Evolutionary conservation across 345 rosid species (phyloP).

Genomic region (Citrus trifoliata): DNA sequence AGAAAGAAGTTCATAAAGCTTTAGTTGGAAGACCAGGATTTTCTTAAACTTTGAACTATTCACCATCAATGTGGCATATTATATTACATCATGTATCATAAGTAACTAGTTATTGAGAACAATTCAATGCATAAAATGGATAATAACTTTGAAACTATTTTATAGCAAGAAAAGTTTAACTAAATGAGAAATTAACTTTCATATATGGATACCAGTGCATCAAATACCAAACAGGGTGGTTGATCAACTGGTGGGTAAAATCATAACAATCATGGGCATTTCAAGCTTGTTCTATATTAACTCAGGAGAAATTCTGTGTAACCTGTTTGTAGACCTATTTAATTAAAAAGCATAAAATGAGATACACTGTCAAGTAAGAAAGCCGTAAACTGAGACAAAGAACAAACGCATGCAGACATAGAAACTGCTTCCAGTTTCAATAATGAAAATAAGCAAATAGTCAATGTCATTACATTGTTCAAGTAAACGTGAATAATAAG

Average conservation of each 20-base stretch:
- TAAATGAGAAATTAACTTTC: neutral
- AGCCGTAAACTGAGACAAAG: neutral
- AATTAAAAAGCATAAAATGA: neutral
- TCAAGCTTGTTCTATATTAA: neutral
- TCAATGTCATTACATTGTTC: neutral
- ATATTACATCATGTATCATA: neutral
- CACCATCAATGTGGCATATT: neutral
- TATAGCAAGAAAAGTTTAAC: neutral
- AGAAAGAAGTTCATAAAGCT: neutral
- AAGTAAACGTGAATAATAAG: slow-evolving; percentile 2
- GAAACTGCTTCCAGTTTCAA: neutral
- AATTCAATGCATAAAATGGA: neutral
- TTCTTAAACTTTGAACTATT: neutral
- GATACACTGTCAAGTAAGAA: neutral
- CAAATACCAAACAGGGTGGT: neutral
- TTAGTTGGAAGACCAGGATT: neutral
- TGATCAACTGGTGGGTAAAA: neutral
- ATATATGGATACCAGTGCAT: neutral
- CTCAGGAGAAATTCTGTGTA: neutral
- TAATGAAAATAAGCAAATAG: neutral
- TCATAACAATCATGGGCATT: neutral
- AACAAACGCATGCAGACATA: neutral
- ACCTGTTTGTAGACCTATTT: neutral
- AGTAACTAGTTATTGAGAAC: neutral
- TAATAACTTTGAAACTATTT: neutral